Base-by-base conservation (phyloP, 768 basidiomycete species). In the Lactarius vividus region DNA sequence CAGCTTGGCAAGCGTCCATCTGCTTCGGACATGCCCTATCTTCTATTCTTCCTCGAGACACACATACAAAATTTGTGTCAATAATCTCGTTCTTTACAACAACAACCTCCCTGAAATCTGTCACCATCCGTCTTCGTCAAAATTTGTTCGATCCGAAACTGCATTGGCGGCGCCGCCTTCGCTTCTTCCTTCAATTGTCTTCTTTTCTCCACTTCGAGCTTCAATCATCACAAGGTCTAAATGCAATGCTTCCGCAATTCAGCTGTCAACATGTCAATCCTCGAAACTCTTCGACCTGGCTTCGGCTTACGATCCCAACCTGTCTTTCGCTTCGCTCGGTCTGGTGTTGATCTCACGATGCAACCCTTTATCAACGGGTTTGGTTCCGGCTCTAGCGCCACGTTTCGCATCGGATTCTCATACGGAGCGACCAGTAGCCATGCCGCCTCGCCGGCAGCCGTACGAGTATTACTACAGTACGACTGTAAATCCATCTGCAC, bases 1-100 rank as follows among this genome's bases (percentile, higher is more conserved):
- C 23, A 31, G 23, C 42, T 29, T 55, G 54, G 7, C 54, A 55
- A 55, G 54, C 57, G 57, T 57, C 56, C 63, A 58, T 40, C 49
- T 33, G 46, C 16, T 28, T 57, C 63, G 57, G 62, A 63, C 44
- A 11, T 52, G 13, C 49, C 18, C 31, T n/a, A 15, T 23, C 57
- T 26, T 57, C 57, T 33, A 29, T 57, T 35, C 23, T 35, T 35
- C 57, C 33, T 39, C 35, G 13, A 8, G 16, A 16, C 29, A 55
- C 44, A 8, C 49, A n/a, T 6, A 52, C 49, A 40, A 7, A 61
- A 37, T 26, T 60, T 49, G 59, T 49, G 10, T 54, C 60, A 61
- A 54, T 39, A 52, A 61, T 52, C 37, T 39, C 31, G 29, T 37
- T 6, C 35, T 53, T 26, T 61, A 18, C 33, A 61, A 37, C 33